Evolutionary conservation across 805 yeast genomes (phyloP).

Genomic region (Ogataea saltuana): DNA sequence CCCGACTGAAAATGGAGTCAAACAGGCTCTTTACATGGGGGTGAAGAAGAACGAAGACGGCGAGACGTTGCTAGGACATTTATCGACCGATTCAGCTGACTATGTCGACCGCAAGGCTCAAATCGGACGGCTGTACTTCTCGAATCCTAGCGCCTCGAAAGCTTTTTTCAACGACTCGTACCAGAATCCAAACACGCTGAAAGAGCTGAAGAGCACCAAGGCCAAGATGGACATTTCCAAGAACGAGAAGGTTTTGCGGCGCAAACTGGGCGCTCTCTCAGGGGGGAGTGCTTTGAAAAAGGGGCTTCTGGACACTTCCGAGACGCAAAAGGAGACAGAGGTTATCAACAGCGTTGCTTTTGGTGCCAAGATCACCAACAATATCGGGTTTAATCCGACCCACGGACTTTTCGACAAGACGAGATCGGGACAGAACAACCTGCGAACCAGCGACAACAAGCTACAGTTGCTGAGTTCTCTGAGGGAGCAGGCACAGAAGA

Average conservation of each 20-base stretch:
- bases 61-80: conserved; percentile 30
- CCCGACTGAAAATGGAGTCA: conserved; percentile 47
- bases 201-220: conserved; percentile 40
- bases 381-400: conserved; percentile 35
- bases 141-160: conserved; percentile 42
- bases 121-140: conserved; percentile 37
- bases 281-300: conserved; percentile 27
- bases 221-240: conserved; percentile 41
- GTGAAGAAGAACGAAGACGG: conserved; percentile 24
- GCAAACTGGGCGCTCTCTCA: conserved; percentile 32
- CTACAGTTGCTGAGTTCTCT: conserved; percentile 12
- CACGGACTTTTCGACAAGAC: conserved; percentile 22
- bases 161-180: conserved; percentile 54
- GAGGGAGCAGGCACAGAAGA: conserved; percentile 13
- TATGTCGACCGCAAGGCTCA: conserved; percentile 24
- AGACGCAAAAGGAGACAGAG: conserved; percentile 22
- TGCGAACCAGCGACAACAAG: conserved; percentile 1
- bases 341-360: conserved; percentile 32
- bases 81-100: conserved; percentile 28
- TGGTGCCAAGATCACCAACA: conserved; percentile 23
- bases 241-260: conserved; percentile 34
- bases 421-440: neutral
- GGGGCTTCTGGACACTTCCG: conserved; percentile 21
- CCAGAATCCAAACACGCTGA: conserved; percentile 47
- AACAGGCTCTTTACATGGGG: conserved; percentile 43